phyloP scores from a whole-genome alignment of 2,329 filamentous ascomycete genomes.

The Dactylonectria estremocensis region DNA sequence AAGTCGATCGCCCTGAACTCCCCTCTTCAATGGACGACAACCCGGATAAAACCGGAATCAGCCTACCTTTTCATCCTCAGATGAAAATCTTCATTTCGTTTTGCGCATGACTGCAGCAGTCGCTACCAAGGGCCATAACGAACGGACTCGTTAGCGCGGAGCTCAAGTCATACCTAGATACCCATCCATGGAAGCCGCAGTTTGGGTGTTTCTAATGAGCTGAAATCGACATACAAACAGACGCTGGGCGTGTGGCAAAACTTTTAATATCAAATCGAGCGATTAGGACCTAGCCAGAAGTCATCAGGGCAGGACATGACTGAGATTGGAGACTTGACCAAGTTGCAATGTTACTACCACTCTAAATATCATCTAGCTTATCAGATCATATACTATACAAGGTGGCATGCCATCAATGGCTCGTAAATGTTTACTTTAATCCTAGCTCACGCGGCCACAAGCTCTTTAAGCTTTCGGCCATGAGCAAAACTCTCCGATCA shows the following conservation, averaged over 20 bases:
- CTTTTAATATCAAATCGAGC: not conserved
- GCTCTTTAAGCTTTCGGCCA: slow-evolving; percentile 65
- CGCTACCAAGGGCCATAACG: not conserved
- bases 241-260: not conserved
- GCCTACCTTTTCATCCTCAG: not conserved
- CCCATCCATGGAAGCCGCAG: not conserved
- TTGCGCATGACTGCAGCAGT: not conserved
- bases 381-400: slow-evolving; percentile 38
- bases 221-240: not conserved
- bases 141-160: not conserved
- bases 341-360: not conserved
- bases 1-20: slow-evolving; percentile 48
- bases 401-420: slow-evolving; percentile 27
- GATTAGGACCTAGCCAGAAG: not conserved
- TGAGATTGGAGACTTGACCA: not conserved
- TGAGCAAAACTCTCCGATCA: slow-evolving; percentile 74
- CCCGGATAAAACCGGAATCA: not conserved
- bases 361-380: slow-evolving; percentile 18
- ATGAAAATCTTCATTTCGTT: not conserved
- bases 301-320: not conserved
- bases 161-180: not conserved
- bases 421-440: slow-evolving; percentile 24
- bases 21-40: not conserved
- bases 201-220: too few species aligned
- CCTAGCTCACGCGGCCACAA: slow-evolving; percentile 43